Evolutionary conservation across 169 alveolate species (phyloP).

Genomic region (Eimeria brunetti): DNA sequence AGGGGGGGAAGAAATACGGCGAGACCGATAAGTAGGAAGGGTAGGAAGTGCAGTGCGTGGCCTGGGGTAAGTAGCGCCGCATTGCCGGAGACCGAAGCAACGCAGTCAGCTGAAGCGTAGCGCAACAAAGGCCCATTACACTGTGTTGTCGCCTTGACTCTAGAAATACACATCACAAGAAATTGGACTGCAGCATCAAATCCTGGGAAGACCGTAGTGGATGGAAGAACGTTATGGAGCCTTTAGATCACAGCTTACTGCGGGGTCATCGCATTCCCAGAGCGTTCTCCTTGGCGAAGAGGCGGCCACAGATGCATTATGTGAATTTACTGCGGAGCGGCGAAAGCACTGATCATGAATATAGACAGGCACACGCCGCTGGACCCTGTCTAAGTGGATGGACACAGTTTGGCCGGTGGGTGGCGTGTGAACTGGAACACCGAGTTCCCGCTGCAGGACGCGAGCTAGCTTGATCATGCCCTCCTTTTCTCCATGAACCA

Average conservation of each 20-base stretch:
- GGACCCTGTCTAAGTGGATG: not conserved
- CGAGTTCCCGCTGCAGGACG: slow-evolving; percentile 60
- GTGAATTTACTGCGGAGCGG: not conserved
- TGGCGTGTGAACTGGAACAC: slow-evolving; percentile 71
- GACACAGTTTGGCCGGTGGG: slow-evolving; percentile 73
- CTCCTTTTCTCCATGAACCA: slow-evolving; percentile 99
- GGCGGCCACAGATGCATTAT: not conserved
- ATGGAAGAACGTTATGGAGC: not conserved
- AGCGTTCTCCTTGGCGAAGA: not conserved
- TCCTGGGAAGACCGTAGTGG: not conserved
- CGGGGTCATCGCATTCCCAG: slow-evolving; percentile 50
- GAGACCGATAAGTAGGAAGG: slow-evolving; percentile 4
- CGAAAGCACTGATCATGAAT: slow-evolving; percentile 49
- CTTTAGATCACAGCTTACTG: slow-evolving; percentile 13
- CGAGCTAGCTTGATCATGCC: slow-evolving; percentile 95
- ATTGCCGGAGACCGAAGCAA: slow-evolving; percentile 29
- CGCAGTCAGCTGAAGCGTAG: slow-evolving; percentile 44
- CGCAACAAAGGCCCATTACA: not conserved
- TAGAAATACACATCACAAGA: not conserved
- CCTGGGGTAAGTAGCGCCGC: slow-evolving; percentile 20
- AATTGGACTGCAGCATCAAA: not conserved
- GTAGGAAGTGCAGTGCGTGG: not conserved
- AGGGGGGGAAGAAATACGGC: slow-evolving; percentile 29
- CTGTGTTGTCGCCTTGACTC: not conserved
- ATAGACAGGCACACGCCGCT: slow-evolving; percentile 56